A percentile compares a stretch with the other conserved stretches of the same genome.
Evolutionary conservation across 2,329 filamentous ascomycete species (phyloP).

Genomic region (Penicillium sp.): DNA sequence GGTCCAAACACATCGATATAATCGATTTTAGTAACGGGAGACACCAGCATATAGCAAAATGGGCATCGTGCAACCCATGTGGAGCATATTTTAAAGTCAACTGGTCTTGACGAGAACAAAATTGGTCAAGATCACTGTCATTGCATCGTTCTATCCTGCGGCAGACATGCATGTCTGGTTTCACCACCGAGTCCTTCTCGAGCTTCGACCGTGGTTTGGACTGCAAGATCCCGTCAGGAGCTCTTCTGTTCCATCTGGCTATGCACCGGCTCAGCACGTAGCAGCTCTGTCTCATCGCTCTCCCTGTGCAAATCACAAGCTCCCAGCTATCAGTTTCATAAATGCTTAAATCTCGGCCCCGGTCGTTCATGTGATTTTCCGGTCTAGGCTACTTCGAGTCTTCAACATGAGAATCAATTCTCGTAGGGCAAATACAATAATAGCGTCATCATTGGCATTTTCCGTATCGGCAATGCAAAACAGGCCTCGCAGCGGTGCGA

Average conservation of each 20-base stretch:
- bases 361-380: not conserved
- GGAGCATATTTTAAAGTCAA: constrained; percentile 22
- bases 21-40: constrained; percentile 18
- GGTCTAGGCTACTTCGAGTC: not conserved
- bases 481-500: constrained; percentile 13
- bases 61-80: constrained; percentile 7
- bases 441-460: not conserved
- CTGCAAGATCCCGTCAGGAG: constrained; percentile 6
- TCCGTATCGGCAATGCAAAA: not conserved
- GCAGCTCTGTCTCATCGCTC: not conserved
- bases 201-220: not conserved
- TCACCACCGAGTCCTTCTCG: not conserved
- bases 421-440: not conserved
- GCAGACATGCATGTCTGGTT: not conserved
- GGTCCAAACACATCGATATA: constrained; percentile 20
- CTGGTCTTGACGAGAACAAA: constrained; percentile 8
- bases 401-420: not conserved
- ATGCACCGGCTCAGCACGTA: not conserved
- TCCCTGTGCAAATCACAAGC: not conserved
- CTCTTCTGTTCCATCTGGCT: not conserved
- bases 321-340: not conserved
- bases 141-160: constrained; percentile 8
- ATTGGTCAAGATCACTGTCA: constrained; percentile 4
- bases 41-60: constrained; percentile 14
- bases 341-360: not conserved